phyloP scores from a whole-genome alignment of 371 early-diverging fungal species.

The Mortierella sp. region DNA sequence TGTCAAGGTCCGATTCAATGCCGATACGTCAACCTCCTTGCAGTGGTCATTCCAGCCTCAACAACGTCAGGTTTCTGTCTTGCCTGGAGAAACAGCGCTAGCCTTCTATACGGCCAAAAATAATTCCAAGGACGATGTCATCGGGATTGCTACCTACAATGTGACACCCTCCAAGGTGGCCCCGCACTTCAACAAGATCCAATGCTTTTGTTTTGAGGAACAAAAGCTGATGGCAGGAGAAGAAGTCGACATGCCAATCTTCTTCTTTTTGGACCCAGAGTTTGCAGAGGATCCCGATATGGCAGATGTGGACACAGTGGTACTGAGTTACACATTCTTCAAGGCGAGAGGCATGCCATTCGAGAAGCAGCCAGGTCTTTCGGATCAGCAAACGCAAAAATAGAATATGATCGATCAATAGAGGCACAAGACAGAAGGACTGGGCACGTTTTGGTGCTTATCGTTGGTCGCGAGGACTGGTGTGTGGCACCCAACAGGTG shows the following conservation, averaged over 20 bases:
- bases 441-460: too few species aligned
- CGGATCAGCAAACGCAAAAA: constrained; percentile 21
- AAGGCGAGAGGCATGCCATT: constrained; percentile 68
- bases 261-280: constrained; percentile 98
- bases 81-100: constrained; percentile 96
- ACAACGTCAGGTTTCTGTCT: constrained; percentile 83
- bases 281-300: constrained; percentile 95
- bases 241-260: constrained; percentile 99
- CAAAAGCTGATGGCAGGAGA: constrained; percentile 92
- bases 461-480: too few species aligned
- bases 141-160: constrained; percentile 98
- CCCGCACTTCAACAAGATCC: constrained; percentile 97
- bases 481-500: too few species aligned
- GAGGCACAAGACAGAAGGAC: too few species aligned
- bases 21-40: constrained; percentile 82
- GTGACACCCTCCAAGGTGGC: constrained; percentile 95
- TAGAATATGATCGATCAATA: too few species aligned
- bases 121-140: constrained; percentile 87
- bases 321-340: constrained; percentile 93
- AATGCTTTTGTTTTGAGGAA: constrained; percentile 99
- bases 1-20: constrained; percentile 87
- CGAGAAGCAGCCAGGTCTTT: constrained; percentile 45
- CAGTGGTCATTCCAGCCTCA: constrained; percentile 94
- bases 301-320: constrained; percentile 94
- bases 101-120: constrained; percentile 98